Conservation (phyloP, 176 grass and related monocot species). For the Lolium multiflorum region DNA sequence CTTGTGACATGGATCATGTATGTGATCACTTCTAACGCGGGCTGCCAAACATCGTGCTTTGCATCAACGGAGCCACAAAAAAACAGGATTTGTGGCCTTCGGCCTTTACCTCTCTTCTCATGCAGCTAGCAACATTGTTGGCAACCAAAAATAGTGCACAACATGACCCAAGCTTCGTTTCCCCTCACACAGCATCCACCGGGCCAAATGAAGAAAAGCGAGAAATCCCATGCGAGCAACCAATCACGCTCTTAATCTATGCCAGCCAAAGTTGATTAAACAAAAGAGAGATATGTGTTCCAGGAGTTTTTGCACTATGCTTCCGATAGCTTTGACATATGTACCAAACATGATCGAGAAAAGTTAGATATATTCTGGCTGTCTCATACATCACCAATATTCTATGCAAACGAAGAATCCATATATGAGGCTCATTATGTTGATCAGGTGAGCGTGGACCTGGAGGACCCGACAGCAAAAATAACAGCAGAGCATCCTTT, state of each 20-base stretch:
- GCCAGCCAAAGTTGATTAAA: neutral
- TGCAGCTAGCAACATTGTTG: too few relatives aligned
- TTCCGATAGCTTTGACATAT: conserved; percentile 37
- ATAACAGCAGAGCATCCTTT: conserved; percentile 35
- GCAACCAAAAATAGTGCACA: too few relatives aligned
- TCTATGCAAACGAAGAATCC: conserved; percentile 43
- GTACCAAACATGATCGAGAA: neutral
- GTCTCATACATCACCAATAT: conserved; percentile 41
- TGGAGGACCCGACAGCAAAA: conserved; percentile 36
- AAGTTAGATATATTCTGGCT: neutral
- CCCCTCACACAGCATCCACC: too few relatives aligned
- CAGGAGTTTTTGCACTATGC: neutral
- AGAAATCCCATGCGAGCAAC: too few relatives aligned
- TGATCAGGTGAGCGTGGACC: conserved; percentile 48
- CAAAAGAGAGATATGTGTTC: neutral
- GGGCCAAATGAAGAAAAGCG: too few relatives aligned
- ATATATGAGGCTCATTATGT: conserved; percentile 43
- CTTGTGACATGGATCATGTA: too few relatives aligned
- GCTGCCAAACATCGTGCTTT: too few relatives aligned
- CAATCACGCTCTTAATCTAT: neutral
- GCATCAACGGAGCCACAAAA: too few relatives aligned
- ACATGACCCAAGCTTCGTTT: too few relatives aligned
- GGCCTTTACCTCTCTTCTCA: too few relatives aligned
- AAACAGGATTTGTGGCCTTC: too few relatives aligned
- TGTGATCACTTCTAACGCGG: too few relatives aligned